Evolutionary conservation across 805 yeast genomes (phyloP), one percentile per base, ranked within the genome.

Genomic region (Starmerella apicola): DNA sequence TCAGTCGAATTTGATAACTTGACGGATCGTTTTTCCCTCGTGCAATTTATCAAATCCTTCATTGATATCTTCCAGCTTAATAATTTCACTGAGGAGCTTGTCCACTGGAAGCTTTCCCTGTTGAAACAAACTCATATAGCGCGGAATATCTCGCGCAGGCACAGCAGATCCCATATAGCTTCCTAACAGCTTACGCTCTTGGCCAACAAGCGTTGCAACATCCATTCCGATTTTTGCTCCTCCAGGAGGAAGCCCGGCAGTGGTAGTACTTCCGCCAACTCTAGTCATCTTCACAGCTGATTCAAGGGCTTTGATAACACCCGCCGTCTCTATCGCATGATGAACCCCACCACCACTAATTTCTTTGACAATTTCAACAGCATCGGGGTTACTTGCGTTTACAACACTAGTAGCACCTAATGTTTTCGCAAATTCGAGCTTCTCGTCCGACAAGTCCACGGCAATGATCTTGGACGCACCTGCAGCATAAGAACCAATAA

Each of bases 121-220:
- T 67, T 81, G 64, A 64, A 88, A 88, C 60, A 81, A 88, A 42
- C 81, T 76, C 42, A 91, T 94, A 42, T 86, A 70, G 20, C 78
- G 83, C 36, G 94, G 95, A 67, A 91, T 74, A 66, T 91, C 38
- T 93, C 62, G 71, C 95, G 80, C 59, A 95, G 97, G 67, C 84
- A 88, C 60, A 84, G 85, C 63, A 95, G 97, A 58, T 96, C 98
- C 56, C 84, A 91, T 18, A 97, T 97, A 60, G 94, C 83, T 55
- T 95, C 98, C 63, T 73, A 81, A 95, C 95, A 91, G 41, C 81
- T 93, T 67, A 96, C 79, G 55, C 96, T 97, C 37, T 96, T 91
- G 52, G 86, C 96, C 65, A 84, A 76, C 70, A 84, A 97, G 81
- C 85, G 86, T 44, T 95, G 98, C 68, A 95, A 78, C 37, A 96